Percentiles rank a stretch among this genome's conserved stretches.
phyloP scores from a whole-genome alignment of 1,139 yeast genomes.

The Yueomyces sp. region DNA sequence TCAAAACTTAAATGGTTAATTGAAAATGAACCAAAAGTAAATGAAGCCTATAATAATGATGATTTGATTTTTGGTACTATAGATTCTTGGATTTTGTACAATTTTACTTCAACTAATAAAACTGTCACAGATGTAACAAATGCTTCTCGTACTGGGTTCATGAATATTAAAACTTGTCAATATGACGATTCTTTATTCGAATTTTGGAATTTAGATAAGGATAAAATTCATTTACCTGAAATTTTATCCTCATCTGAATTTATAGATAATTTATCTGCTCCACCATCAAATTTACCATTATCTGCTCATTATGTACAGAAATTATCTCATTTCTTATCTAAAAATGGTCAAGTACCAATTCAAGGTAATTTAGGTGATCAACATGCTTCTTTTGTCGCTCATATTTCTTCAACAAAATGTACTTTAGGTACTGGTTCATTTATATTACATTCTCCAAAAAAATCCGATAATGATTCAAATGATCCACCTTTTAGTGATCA shows the following conservation, averaged over 20 bases:
- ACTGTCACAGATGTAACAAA: slow-evolving; percentile 83
- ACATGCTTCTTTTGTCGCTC: slow-evolving; percentile 88
- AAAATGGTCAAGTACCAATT: slow-evolving; percentile 40
- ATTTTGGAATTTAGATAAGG: slow-evolving; percentile 69
- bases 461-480: slow-evolving; percentile 59
- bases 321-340: background rate
- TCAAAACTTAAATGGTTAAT: slow-evolving; percentile 84
- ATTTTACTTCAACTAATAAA: slow-evolving; percentile 59
- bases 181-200: slow-evolving; percentile 68
- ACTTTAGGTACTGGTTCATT: slow-evolving; percentile 98
- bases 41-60: slow-evolving; percentile 59
- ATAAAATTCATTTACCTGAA: slow-evolving; percentile 60
- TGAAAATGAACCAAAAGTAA: slow-evolving; percentile 63
- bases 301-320: slow-evolving; percentile 20
- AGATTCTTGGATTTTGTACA: slow-evolving; percentile 88
- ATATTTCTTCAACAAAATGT: slow-evolving; percentile 84
- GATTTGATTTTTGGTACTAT: slow-evolving; percentile 88
- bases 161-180: slow-evolving; percentile 66
- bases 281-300: slow-evolving; percentile 19
- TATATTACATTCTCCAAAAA: slow-evolving; percentile 46
- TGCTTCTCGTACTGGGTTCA: slow-evolving; percentile 83
- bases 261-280: slow-evolving; percentile 61
- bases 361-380: slow-evolving; percentile 93
- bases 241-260: slow-evolving; percentile 71
- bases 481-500: background rate